A percentile compares a stretch with the other conserved stretches of the same genome.
Evolutionary conservation across 2,329 filamentous ascomycete genomes (phyloP).

Genomic region (Claviceps lovelessii): DNA sequence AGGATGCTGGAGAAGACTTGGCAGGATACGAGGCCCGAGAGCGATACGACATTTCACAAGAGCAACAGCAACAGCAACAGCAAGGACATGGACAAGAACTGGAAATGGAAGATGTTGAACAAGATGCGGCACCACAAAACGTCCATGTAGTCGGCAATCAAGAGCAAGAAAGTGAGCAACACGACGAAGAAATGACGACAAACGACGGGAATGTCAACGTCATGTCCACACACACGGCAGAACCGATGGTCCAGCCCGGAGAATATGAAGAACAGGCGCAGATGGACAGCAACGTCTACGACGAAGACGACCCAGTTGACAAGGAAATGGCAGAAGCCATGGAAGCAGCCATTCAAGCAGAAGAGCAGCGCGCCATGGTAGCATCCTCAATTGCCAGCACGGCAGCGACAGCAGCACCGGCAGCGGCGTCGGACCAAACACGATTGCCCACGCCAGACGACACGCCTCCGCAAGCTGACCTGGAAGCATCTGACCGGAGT

Average conservation of each 20-base stretch:
- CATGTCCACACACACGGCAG: constrained; percentile 2
- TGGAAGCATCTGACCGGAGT: constrained; percentile 8
- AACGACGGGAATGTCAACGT: neutral
- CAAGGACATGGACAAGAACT: neutral
- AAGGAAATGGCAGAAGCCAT: constrained; percentile 1
- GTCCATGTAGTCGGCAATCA: neutral
- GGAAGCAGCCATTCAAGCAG: constrained; percentile 5
- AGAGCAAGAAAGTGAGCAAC: neutral
- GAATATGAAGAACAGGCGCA: constrained; percentile 1
- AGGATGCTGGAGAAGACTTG: neutral
- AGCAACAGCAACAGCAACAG: neutral
- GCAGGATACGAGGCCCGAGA: neutral
- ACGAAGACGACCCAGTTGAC: constrained; percentile 1
- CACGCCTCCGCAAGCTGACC: constrained; percentile 27
- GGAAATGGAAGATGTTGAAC: neutral
- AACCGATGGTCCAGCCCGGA: constrained; percentile 1
- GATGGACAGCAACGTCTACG: neutral
- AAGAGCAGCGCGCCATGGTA: neutral
- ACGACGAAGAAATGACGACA: neutral
- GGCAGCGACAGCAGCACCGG: constrained; percentile 18
- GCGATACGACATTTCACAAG: neutral
- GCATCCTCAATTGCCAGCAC: constrained; percentile 19
- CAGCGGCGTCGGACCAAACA: constrained; percentile 25
- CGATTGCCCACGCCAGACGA: constrained; percentile 40
- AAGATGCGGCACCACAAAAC: neutral